A percentile compares a stretch with the other conserved stretches of the same genome.
Evolutionary conservation across 345 rosid species (phyloP).

Genomic region (Diplotaxis tenuifolia): DNA sequence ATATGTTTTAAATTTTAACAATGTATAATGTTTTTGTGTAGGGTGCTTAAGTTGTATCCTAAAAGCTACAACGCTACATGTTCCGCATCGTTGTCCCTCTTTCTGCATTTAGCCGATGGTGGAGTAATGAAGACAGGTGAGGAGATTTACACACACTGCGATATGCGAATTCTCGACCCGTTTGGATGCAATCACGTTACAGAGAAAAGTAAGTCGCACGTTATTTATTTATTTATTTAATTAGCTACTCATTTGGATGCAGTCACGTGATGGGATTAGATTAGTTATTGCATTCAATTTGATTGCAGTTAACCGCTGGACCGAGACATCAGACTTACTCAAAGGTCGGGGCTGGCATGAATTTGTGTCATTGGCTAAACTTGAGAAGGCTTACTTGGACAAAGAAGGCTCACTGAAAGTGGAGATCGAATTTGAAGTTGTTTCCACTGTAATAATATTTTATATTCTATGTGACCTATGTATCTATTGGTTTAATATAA

Average conservation of each 20-base stretch:
- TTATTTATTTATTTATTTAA: too few species aligned
- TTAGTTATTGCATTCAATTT: too few species aligned
- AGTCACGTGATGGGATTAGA: not conserved
- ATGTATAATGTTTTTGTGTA: not conserved
- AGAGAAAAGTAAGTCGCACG: not conserved
- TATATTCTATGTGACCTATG: too few species aligned
- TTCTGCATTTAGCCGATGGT: not conserved
- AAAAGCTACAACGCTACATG: not conserved
- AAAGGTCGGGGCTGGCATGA: not conserved
- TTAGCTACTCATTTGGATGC: not conserved
- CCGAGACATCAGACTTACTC: rapidly evolving
- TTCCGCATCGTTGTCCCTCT: not conserved
- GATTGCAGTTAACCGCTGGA: not conserved
- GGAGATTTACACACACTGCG: not conserved
- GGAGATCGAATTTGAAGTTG: not conserved
- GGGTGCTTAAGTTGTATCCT: not conserved
- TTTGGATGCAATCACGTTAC: not conserved
- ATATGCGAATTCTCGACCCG: not conserved
- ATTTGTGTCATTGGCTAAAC: not conserved
- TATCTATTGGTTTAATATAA: too few species aligned
- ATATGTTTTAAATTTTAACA: too few species aligned
- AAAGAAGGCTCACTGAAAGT: not conserved
- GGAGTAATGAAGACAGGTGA: not conserved
- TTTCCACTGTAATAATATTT: too few species aligned
- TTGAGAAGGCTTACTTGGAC: constrained; percentile 7